These are phyloP conservation scores for Gentiana dahurica DNA, from an alignment of 257 asterid genomes.

Conservation along the genomic window DNA sequence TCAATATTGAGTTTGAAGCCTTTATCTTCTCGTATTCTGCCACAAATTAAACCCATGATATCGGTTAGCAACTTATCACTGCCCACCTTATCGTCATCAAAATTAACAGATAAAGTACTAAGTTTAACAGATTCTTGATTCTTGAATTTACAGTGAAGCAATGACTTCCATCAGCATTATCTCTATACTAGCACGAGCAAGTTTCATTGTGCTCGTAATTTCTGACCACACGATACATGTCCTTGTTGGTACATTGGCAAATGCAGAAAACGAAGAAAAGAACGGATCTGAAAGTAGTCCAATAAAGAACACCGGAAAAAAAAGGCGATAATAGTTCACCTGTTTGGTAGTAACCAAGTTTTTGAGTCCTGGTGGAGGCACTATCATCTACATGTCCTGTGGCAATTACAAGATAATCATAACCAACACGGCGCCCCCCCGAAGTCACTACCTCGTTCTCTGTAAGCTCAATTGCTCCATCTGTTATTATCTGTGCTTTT, in stretches of 20 bases:
- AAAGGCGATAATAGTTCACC: constrained; percentile 23
- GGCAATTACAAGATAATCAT: constrained; percentile 82
- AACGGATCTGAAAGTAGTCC: neutral
- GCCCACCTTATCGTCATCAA: too few relatives aligned
- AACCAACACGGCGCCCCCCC: constrained; percentile 40
- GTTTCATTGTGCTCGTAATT: too few relatives aligned
- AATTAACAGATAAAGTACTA: too few relatives aligned
- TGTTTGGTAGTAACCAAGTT: constrained; percentile 42
- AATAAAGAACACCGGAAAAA: too few relatives aligned
- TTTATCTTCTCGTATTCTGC: constrained; percentile 70
- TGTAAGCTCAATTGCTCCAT: constrained; percentile 54
- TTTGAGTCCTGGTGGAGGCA: constrained; percentile 35
- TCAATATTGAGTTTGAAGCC: constrained; percentile 47
- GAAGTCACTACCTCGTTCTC: constrained; percentile 45
- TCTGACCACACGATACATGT: too few relatives aligned
- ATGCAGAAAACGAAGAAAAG: neutral
- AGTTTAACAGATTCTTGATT: too few relatives aligned
- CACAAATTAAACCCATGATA: neutral
- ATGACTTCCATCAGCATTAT: too few relatives aligned
- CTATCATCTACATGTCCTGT: constrained; percentile 57
- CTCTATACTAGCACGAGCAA: too few relatives aligned
- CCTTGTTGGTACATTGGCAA: too few relatives aligned
- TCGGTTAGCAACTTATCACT: neutral
- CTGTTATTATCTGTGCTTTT: constrained; percentile 40
- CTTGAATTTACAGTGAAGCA: too few relatives aligned